Evolutionary conservation across 1,139 yeast species (phyloP).

Genomic region (Torulaspora pretoriensis): DNA sequence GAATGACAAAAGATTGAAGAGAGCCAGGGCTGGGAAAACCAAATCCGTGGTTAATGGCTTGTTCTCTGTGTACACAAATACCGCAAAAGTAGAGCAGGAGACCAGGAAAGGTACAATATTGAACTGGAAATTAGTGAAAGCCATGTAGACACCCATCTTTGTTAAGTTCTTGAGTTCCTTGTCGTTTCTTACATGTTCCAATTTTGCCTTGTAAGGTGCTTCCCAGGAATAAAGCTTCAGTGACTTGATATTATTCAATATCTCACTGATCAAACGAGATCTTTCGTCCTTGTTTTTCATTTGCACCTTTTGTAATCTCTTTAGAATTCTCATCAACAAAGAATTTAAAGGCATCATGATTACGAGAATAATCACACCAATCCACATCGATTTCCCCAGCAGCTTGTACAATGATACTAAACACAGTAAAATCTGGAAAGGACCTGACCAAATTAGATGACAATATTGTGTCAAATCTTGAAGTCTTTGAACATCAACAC

Average conservation of each 20-base stretch:
- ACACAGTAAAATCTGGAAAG: conserved; percentile 84
- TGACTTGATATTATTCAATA: conserved; percentile 85
- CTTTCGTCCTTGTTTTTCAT: conserved; percentile 67
- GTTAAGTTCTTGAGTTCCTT: conserved; percentile 77
- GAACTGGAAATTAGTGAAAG: conserved; percentile 74
- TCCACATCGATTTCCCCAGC: conserved; percentile 93
- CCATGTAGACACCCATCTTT: conserved; percentile 72
- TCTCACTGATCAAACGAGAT: conserved; percentile 75
- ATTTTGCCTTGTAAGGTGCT: conserved; percentile 67
- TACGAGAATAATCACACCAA: conserved; percentile 82
- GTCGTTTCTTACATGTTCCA: conserved; percentile 80
- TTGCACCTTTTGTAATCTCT: conserved; percentile 69
- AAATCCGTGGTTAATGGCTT: conserved; percentile 80
- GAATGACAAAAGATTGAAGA: conserved; percentile 80
- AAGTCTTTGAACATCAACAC: conserved; percentile 91
- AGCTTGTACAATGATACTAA: conserved; percentile 68
- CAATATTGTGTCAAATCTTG: conserved; percentile 87
- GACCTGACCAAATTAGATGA: conserved; percentile 93
- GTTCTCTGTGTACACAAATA: conserved; percentile 62
- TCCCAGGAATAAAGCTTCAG: conserved; percentile 96
- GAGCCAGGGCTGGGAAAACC: conserved; percentile 90
- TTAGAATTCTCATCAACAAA: conserved; percentile 66
- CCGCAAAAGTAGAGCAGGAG: conserved; percentile 85
- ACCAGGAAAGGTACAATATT: conserved; percentile 87
- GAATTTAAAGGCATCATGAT: conserved; percentile 85